Evolutionary conservation across 2,329 filamentous ascomycete species (phyloP).

Genomic region (Sarocladiaceae sp.): DNA sequence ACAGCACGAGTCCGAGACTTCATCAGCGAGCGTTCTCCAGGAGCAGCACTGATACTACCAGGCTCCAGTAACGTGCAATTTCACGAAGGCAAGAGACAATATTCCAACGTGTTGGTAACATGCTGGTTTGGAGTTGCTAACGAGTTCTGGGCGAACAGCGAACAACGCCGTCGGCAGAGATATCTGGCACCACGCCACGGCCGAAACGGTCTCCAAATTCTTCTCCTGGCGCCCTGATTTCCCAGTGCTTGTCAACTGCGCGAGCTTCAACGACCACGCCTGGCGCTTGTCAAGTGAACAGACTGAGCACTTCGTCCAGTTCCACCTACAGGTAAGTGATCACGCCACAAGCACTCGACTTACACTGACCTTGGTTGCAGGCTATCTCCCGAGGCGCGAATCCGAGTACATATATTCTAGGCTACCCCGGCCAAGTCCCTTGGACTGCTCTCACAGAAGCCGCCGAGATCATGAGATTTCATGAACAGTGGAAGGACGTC

Average conservation of each 20-base stretch:
- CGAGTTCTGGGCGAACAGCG: neutral
- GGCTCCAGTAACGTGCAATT: conserved; percentile 13
- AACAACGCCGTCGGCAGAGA: conserved; percentile 16
- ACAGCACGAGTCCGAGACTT: conserved; percentile 13
- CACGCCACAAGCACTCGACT: too few relatives aligned
- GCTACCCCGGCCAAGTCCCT: conserved; percentile 14
- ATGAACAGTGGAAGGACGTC: conserved; percentile 11
- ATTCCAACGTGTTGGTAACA: neutral
- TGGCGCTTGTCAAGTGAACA: conserved; percentile 14
- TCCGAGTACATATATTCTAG: conserved; percentile 17
- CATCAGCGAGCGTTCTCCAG: conserved; percentile 12
- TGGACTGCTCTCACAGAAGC: conserved; percentile 12
- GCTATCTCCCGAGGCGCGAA: conserved; percentile 14
- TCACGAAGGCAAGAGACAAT: conserved; percentile 10
- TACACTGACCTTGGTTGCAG: too few relatives aligned
- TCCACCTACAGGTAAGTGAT: conserved; percentile 12
- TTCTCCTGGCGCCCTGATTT: conserved; percentile 13
- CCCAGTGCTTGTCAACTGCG: conserved; percentile 14
- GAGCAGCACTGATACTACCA: conserved; percentile 15
- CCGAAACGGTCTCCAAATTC: conserved; percentile 13
- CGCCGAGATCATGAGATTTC: conserved; percentile 13
- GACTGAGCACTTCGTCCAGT: conserved; percentile 14
- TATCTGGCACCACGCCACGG: conserved; percentile 14
- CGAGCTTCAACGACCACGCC: conserved; percentile 13
- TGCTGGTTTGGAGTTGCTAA: neutral